Conservation (phyloP, 2,329 filamentous ascomycete species). For the Botrytis tulipae region DNA sequence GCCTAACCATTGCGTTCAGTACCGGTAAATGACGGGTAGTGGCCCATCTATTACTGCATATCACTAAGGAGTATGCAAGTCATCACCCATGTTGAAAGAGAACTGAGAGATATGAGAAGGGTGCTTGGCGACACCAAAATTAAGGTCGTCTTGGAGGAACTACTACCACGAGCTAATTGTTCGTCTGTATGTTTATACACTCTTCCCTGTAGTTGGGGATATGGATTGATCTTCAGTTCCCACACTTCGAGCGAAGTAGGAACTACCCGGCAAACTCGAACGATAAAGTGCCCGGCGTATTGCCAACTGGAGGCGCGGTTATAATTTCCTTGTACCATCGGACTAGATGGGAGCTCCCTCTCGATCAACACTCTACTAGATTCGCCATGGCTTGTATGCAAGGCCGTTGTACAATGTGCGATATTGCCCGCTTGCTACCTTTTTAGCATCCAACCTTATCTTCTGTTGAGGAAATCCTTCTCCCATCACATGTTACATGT, state of each 20-base stretch:
- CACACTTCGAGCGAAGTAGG: background rate
- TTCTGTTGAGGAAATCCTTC: background rate
- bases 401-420: background rate
- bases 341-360: background rate
- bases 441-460: background rate
- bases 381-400: background rate
- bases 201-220: background rate
- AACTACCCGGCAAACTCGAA: background rate
- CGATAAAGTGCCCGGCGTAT: background rate
- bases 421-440: background rate
- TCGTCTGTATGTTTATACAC: background rate
- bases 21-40: background rate
- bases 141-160: background rate
- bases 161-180: background rate
- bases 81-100: background rate
- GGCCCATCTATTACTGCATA: background rate
- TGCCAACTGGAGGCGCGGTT: too few species aligned
- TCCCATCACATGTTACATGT: background rate
- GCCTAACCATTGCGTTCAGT: background rate
- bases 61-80: background rate
- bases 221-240: too few species aligned
- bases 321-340: background rate
- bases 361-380: background rate
- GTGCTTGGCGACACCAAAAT: background rate
- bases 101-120: background rate